phyloP scores from a whole-genome alignment of 2,329 filamentous ascomycete species.

The Ambrosiella beaveri region DNA sequence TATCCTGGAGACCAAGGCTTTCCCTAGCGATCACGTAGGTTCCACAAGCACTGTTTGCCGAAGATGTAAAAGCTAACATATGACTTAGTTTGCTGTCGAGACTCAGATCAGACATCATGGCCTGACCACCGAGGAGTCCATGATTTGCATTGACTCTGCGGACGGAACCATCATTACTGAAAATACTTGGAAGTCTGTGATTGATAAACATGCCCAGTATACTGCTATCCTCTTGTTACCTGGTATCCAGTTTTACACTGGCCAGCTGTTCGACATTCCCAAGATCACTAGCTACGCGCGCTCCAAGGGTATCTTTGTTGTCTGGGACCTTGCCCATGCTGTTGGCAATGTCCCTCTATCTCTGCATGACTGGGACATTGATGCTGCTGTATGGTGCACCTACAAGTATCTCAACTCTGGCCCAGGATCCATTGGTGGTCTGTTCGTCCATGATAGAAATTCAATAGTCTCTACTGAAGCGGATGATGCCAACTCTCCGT shows the following conservation, averaged over 20 bases:
- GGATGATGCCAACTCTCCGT: slow-evolving; percentile 19
- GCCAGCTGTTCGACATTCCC: slow-evolving; percentile 71
- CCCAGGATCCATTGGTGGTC: slow-evolving; percentile 61
- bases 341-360: slow-evolving; percentile 65
- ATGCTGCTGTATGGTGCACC: slow-evolving; percentile 84
- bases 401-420: slow-evolving; percentile 91
- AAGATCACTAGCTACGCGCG: slow-evolving; percentile 65
- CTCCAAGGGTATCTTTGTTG: slow-evolving; percentile 51
- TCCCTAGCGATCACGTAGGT: slow-evolving; percentile 62
- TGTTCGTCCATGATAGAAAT: slow-evolving; percentile 66
- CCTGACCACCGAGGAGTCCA: slow-evolving; percentile 42
- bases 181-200: slow-evolving; percentile 51
- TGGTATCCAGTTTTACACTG: slow-evolving; percentile 83
- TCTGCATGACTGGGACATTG: slow-evolving; percentile 77
- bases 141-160: slow-evolving; percentile 51
- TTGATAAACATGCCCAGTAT: slow-evolving; percentile 55
- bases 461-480: slow-evolving; percentile 29
- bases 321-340: slow-evolving; percentile 81
- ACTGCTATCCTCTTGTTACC: slow-evolving; percentile 67
- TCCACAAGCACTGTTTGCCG: neutral
- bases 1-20: slow-evolving; percentile 67
- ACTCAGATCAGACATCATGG: slow-evolving; percentile 57
- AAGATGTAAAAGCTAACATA: neutral
- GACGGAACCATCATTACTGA: slow-evolving; percentile 44
- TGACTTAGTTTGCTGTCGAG: slow-evolving; percentile 51